Base-by-base conservation (phyloP, 1,284 basidiomycete genomes). In the Leccinum pachyderme region DNA sequence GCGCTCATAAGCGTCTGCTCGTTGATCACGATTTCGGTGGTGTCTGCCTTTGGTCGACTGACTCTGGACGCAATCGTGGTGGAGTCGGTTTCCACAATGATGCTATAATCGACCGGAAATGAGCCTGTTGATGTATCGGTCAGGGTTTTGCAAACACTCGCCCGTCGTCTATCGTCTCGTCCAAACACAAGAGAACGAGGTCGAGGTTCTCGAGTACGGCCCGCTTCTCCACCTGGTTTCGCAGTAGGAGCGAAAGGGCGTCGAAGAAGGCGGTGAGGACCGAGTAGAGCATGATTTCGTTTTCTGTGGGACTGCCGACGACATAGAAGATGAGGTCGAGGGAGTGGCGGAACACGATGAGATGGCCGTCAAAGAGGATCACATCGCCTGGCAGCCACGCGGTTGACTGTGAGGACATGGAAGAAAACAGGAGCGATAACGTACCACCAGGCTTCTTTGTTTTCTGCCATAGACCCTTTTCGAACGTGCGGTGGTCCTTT, bases 91-190 rank as follows among this genome's bases (percentile, higher is more conserved):
- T 99, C 96, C 47, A 99, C 88, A 63, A 99, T 96, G 72, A 99
- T 91, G 44, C 96, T 98, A 68, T 33, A 41, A 41, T 25, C 25
- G 13, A 53, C 35, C 43, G 47, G 59, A 51, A 13, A 55, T 70
- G 61, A 60, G 55, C 4, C 8, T 37, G n/a, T 37, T 29, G 22
- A 2, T 9, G 31, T 29, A 45, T 46, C 32, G 25, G 15, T 28
- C 22, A 39, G 52, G n/a, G 81, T 41, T 39, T 41, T 35, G 33
- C 8, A n/a, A 41, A 24, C 1, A 41, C 25, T 45, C 70, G 97
- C 95, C 95, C 96, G 69, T 99, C 95, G 73, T 99, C 97, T 52
- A 99, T 86, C 6, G 94, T 95, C 78, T 99, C 97, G 75, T 99
- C 97, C 47, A 98, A 76, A 59, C 95, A 96, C 15, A 99, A 77